Conservation (phyloP, 2,329 filamentous ascomycete species). For the Penicillium janthinellum region DNA sequence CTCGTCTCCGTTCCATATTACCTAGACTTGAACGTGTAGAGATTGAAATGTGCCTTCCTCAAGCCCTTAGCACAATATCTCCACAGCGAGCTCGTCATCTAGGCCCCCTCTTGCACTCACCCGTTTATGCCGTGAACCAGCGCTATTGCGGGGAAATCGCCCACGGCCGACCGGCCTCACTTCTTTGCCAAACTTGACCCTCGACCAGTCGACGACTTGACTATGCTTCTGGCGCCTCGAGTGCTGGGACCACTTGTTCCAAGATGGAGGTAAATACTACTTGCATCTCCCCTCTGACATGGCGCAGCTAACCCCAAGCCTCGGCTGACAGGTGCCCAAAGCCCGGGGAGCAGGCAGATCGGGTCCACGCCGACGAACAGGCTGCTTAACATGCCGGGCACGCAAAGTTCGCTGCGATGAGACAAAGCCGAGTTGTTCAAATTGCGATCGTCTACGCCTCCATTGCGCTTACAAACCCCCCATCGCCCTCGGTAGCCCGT, state of each 20-base stretch:
- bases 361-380: constrained; percentile 38
- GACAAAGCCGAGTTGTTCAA: constrained; percentile 37
- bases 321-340: constrained; percentile 25
- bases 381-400: constrained; percentile 39
- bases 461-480: constrained; percentile 33
- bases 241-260: constrained; percentile 10
- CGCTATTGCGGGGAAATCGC: constrained; percentile 24
- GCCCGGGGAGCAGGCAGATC: constrained; percentile 38
- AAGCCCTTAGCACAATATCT: background rate
- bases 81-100: constrained; percentile 15
- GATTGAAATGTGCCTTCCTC: background rate
- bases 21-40: background rate
- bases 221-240: constrained; percentile 15
- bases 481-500: constrained; percentile 19
- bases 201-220: constrained; percentile 6
- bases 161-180: constrained; percentile 6
- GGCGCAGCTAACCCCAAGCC: constrained; percentile 16
- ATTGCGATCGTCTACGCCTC: constrained; percentile 37
- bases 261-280: constrained; percentile 26
- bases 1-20: background rate
- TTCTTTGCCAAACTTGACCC: background rate
- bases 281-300: background rate
- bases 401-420: constrained; percentile 43
- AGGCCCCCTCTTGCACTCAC: constrained; percentile 13
- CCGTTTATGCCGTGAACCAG: constrained; percentile 15